Evolutionary conservation across 2,329 filamentous ascomycete species (phyloP).

Genomic region (Fusarium sp.): DNA sequence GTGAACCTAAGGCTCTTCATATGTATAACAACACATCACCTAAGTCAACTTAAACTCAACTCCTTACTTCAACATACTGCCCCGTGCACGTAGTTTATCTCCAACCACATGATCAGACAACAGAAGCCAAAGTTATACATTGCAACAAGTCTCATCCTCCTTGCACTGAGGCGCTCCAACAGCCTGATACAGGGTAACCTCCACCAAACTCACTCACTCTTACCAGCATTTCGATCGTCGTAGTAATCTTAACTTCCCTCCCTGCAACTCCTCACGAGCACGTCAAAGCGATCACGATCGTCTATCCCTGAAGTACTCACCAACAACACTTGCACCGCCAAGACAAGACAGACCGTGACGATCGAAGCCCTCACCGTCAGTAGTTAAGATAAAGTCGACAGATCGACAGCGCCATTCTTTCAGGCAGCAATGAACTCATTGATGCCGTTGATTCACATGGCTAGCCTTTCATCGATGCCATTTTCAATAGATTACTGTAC

Average conservation of each 20-base stretch:
- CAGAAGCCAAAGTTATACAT: background rate
- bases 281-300: conserved; percentile 14
- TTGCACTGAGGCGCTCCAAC: background rate
- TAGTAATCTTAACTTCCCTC: background rate
- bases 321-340: background rate
- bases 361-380: conserved; percentile 3
- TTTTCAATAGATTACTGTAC: background rate
- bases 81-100: too few species aligned
- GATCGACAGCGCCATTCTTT: background rate
- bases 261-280: background rate
- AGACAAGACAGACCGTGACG: background rate
- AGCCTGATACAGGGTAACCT: background rate
- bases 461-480: conserved; percentile 1
- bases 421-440: background rate
- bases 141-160: background rate
- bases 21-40: background rate
- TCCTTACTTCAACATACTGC: background rate
- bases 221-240: background rate
- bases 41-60: background rate
- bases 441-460: background rate
- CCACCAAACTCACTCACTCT: background rate
- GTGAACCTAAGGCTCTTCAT: background rate
- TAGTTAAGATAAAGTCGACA: conserved; percentile 1
- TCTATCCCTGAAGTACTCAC: background rate
- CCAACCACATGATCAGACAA: background rate